Conservation (phyloP, 2,329 filamentous ascomycete genomes). For the Xylaria sp. region DNA sequence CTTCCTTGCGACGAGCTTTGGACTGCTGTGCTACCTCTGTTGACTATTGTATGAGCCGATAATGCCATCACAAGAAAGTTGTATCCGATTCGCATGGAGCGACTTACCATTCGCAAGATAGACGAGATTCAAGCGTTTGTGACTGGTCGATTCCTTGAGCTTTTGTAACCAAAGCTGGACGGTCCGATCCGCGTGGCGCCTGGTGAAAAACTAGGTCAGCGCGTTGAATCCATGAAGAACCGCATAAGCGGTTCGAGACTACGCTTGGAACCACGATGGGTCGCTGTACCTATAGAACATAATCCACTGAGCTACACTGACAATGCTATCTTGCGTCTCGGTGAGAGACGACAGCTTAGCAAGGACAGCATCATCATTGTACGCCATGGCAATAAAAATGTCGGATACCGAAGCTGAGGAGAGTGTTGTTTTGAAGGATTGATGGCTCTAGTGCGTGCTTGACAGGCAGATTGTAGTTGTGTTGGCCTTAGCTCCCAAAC, state of each 20-base stretch:
- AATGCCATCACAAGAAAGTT: constrained; percentile 3
- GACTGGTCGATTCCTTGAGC: constrained; percentile 77
- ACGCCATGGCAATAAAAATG: constrained; percentile 62
- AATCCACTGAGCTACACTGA: constrained; percentile 97
- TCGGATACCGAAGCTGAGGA: constrained; percentile 1
- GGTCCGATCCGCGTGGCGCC: constrained; percentile 86
- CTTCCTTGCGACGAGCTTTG: constrained; percentile 83
- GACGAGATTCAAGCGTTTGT: constrained; percentile 82
- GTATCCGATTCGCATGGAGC: neutral
- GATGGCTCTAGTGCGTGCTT: neutral
- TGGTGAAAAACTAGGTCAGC: constrained; percentile 39
- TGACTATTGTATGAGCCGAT: constrained; percentile 15
- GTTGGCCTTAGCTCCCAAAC: neutral
- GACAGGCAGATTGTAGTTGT: neutral
- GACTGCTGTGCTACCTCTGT: constrained; percentile 94
- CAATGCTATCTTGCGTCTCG: constrained; percentile 95
- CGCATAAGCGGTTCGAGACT: constrained; percentile 1
- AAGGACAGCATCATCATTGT: constrained; percentile 90
- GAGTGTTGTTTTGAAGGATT: neutral
- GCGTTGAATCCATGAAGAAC: constrained; percentile 10
- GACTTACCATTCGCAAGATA: constrained; percentile 87
- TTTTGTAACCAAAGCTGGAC: constrained; percentile 88
- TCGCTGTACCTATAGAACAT: constrained; percentile 86
- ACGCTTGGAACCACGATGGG: constrained; percentile 7
- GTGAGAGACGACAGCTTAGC: constrained; percentile 93